Evolutionary conservation across 2,329 filamentous ascomycete genomes (phyloP), one percentile per base, ranked within the genome.

Genomic region (Pseudogymnoascus sp.): DNA sequence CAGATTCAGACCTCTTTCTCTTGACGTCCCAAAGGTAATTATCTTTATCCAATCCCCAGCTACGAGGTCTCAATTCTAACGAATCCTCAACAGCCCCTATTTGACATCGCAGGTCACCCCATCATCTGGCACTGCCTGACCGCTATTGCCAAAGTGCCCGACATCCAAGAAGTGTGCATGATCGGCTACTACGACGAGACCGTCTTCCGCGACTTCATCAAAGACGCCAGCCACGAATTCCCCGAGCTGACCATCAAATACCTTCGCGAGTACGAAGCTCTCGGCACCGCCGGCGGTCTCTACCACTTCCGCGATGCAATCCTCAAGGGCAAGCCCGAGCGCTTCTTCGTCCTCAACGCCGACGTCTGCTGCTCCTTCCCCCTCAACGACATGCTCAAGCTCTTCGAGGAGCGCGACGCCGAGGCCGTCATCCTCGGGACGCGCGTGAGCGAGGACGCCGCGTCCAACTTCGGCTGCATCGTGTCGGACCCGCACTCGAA

Each of bases 241-340:
- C 91, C 92, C 62, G 85, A 91, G 73, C 86, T 97, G 71, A 86
- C 87, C 71, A 91, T 97, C 78, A 91, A 92, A 76, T 99, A 99
- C 79, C 85, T 99, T 62, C 90, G 94, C 74, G 94, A 99, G 81
- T 99, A 99, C 80, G 89, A 96, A 77, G 92, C 94, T 64, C 80
- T 99, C 66, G 94, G 94, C 74, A 97, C 94, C 12, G 94, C 94
- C 31, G 94, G 94, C 70, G 94, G 94, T 66, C 85, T 99, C 53
- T 99, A 97, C 83, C 94, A 97, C 80, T 97, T 99, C 86, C 91
- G 94, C 74, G 94, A 99, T 84, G 91, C 91, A 68, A 97, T 99
- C 74, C 86, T 97, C 75, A 97, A 97, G 81, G 92, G 93, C 73
- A 86, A 88, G 67, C 94, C 94, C 40, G 92, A 97, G 77, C 88